Percentiles rank a stretch among this genome's conserved stretches.
Evolutionary conservation across 2,329 filamentous ascomycete species (phyloP).

Genomic region (Aspergillaceae sp.): DNA sequence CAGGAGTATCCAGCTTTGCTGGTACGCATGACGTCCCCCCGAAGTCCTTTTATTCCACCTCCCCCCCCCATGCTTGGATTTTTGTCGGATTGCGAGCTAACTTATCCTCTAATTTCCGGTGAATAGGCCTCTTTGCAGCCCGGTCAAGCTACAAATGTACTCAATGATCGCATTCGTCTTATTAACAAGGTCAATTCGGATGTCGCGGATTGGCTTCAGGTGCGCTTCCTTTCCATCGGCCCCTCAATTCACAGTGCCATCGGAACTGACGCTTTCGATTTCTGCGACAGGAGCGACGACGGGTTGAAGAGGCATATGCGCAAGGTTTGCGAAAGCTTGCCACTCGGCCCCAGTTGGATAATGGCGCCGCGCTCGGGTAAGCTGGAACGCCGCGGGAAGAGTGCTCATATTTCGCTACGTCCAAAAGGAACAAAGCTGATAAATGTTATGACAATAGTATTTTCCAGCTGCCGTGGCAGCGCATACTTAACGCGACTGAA

Average conservation of each 20-base stretch:
- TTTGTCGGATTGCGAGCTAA: slow-evolving; percentile 4
- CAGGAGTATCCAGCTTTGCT: slow-evolving; percentile 90
- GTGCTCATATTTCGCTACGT: neutral
- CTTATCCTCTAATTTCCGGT: slow-evolving; percentile 4
- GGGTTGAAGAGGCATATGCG: slow-evolving; percentile 84
- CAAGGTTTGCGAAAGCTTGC: slow-evolving; percentile 72
- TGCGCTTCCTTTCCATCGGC: slow-evolving; percentile 38
- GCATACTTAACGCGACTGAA: slow-evolving; percentile 71
- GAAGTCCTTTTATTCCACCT: neutral
- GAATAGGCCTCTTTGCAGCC: slow-evolving; percentile 70
- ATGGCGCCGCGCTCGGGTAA: slow-evolving; percentile 78
- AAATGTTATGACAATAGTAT: slow-evolving; percentile 48
- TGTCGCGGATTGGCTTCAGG: slow-evolving; percentile 95
- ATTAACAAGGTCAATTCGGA: slow-evolving; percentile 80
- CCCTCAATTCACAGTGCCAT: slow-evolving; percentile 4
- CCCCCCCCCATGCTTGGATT: neutral
- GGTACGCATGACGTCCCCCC: slow-evolving; percentile 48
- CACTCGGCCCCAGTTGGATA: slow-evolving; percentile 63
- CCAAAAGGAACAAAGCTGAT: neutral
- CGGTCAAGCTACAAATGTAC: slow-evolving; percentile 66
- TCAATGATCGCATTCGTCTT: slow-evolving; percentile 80
- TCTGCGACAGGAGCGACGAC: slow-evolving; percentile 68
- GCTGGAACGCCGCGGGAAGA: slow-evolving; percentile 19
- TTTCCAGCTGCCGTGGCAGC: slow-evolving; percentile 84
- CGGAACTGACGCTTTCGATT: slow-evolving; percentile 7